Evolutionary conservation across 306 rosid genomes (phyloP), one percentile per base, ranked within the genome.

Genomic region (Trifolium dubium): DNA sequence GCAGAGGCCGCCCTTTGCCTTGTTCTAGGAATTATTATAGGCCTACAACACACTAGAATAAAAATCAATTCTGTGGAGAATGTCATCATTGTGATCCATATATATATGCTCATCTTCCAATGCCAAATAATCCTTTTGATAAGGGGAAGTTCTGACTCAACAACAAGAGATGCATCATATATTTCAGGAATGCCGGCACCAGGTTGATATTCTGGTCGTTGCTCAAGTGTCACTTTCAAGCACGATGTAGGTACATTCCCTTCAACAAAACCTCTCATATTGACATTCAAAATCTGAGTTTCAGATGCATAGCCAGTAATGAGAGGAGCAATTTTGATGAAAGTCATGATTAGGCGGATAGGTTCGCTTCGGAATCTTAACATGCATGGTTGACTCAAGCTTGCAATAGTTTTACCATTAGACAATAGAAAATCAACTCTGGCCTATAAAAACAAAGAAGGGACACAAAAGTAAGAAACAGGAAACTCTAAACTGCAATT

Each of bases 141-240:
- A 12, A 88, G 67, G 35, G 97, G 92, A 80, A 85, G 92, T 73
- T 89, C 76, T 0, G 92, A 91, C 49, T 85, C 86, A 55, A 93
- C 75, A 69, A 81, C 69, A 41, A 89, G 35, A 29, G 77, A 81
- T 71, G 97, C 88, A 69, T 89, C 92, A 8, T 93, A 90, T 80
- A 93, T 81, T 78, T 91, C 88, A 29, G 97, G 98, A 75, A 91
- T 89, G 56, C 98, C 98, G 40, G 93, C 96, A 50, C 96, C 93
- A 77, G 87, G 82, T 5, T 8, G 83, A 79, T 79, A 84, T 74
- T 84, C 92, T 43, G 96, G 93, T 53, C 93, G 86, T 71, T 85
- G 96, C 77, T 86, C 91, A 9, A 93, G 87, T 30, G 85, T 88
- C 75, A 91, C 86, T 80, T 73, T 89, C 58, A 91, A 58, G 85